Conservation (phyloP, 306 rosid genomes). For the Prunus padus region DNA sequence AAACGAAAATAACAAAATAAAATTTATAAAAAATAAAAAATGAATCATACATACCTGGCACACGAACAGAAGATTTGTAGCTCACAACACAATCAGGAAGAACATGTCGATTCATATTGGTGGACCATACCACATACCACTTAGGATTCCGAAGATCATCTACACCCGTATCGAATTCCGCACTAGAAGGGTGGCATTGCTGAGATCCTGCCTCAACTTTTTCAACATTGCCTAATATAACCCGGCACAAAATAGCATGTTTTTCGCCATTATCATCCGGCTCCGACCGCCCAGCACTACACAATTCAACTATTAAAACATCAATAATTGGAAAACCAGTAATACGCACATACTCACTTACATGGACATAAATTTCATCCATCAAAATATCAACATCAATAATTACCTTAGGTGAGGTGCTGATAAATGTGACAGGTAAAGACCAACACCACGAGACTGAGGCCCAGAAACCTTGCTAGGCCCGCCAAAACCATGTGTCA, state of each 20-base stretch:
- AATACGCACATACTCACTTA: background rate
- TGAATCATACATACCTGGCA: constrained; percentile 27
- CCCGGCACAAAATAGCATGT: constrained; percentile 54
- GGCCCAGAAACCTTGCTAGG: constrained; percentile 25
- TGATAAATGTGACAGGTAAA: constrained; percentile 39
- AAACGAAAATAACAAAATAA: background rate
- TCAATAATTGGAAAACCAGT: background rate
- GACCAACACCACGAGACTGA: constrained; percentile 32
- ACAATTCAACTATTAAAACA: constrained; percentile 14
- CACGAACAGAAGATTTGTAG: constrained; percentile 35
- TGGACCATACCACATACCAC: constrained; percentile 56
- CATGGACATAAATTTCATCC: background rate
- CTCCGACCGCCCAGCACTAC: constrained; percentile 44
- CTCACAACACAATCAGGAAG: constrained; percentile 59
- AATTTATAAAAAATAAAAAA: background rate
- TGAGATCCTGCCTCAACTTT: constrained; percentile 42
- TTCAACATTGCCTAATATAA: constrained; percentile 60
- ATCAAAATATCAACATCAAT: background rate
- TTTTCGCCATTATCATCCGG: constrained; percentile 45
- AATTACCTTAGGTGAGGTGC: constrained; percentile 48
- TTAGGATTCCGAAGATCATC: constrained; percentile 51
- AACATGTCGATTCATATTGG: constrained; percentile 51
- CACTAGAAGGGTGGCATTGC: constrained; percentile 45
- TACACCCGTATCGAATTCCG: constrained; percentile 50
- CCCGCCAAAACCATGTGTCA: constrained; percentile 49